Evolutionary conservation across 2,329 filamentous ascomycete genomes (phyloP).

Genomic region (Microcyclosporella mali): DNA sequence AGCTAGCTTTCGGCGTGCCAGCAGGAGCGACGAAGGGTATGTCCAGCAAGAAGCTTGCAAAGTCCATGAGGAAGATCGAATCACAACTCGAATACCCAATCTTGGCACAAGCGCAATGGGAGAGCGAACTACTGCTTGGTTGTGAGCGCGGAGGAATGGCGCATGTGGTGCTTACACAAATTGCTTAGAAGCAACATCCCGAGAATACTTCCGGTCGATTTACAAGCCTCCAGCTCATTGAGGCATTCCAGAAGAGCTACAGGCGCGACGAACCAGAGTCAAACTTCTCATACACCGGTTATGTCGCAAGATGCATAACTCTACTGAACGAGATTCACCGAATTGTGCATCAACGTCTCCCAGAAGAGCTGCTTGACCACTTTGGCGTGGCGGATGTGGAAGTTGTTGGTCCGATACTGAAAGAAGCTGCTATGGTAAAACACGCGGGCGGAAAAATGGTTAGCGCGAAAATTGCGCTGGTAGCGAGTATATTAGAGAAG

Average conservation of each 20-base stretch:
- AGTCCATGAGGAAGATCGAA: not conserved
- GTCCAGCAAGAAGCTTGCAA: not conserved
- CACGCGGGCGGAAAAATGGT: no score
- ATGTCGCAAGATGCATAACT: not conserved
- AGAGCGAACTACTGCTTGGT: not conserved
- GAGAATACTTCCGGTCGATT: not conserved
- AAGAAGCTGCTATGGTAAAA: not conserved
- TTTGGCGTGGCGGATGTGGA: not conserved
- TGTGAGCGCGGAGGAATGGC: constrained; percentile 2
- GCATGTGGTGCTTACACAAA: not conserved
- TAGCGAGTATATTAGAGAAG: not conserved
- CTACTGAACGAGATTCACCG: not conserved
- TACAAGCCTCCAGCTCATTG: not conserved
- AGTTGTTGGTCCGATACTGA: not conserved
- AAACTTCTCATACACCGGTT: constrained; percentile 3
- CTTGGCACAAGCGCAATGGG: not conserved
- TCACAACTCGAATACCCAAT: not conserved
- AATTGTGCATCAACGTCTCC: not conserved
- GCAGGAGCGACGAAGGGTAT: not conserved
- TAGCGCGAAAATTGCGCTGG: no score
- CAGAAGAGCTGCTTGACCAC: not conserved
- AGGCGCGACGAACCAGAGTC: not conserved
- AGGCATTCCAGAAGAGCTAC: not conserved
- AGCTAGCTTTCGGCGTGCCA: not conserved
- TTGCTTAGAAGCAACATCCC: not conserved